Evolutionary conservation across 2,329 filamentous ascomycete species (phyloP), one percentile per base, ranked within the genome.

Genomic region (Tolypocladium capitatum): DNA sequence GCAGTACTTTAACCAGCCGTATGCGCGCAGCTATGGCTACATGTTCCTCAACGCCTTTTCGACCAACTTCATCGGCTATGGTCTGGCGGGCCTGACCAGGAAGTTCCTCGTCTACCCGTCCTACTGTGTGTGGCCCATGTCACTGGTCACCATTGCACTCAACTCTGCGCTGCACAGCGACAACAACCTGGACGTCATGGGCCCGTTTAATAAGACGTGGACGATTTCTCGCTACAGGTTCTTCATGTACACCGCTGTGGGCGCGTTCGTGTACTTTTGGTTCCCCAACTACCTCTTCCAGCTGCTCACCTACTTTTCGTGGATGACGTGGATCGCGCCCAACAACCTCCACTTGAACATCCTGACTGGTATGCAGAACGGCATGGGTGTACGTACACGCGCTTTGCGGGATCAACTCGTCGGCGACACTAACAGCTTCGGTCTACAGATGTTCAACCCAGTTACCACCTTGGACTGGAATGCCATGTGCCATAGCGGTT

Each of bases 21-120:
- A 70, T 48, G 73, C 72, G 1, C 64, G 65, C 14, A 66, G 62
- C 43, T 70, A 73, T 34, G 62, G 61, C 1, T 78, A 76, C 54
- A 72, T 76, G 54, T 67, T 76, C 16, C 56, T 73, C 13, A 66
- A 77, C 33, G 68, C 64, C 0, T 58, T 78, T 8, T 69, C 68
- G 0, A 75, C 72, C 32, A 74, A 76, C 55, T 73, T 75, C 43
- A 72, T 78, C 30, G 75, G 75, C 18, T 78, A 76, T 46, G 75
- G 75, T 1, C 61, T 78, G 36, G 74, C 75, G 9, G 75, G 75
- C 13, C 46, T 75, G 1, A 63, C 61, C 10, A 67, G 73, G 6
- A 63, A 69, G 1, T 77, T 76, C 54, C 61, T 78, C 4, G 72
- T 77, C 6, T 74, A 73, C 45, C 74, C 74, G 0, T 63, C 72